Percentiles rank a stretch among this genome's conserved stretches.
Evolutionary conservation across 1,284 basidiomycete genomes (phyloP).

Genomic region (Veloboletus limbatus): DNA sequence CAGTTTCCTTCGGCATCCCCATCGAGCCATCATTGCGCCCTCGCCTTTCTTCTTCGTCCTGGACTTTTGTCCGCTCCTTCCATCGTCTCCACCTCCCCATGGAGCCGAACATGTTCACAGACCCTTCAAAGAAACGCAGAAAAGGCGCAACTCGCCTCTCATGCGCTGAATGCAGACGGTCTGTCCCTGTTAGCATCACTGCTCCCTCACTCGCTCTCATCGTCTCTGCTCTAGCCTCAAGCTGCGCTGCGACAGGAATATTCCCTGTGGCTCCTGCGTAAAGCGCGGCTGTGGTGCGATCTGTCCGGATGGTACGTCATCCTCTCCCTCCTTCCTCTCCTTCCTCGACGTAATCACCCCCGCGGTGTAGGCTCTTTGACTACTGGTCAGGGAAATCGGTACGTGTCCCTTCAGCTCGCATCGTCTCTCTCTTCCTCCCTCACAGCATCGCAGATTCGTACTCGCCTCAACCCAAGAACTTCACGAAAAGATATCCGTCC

Average conservation of each 20-base stretch:
- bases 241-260: conserved; percentile 66
- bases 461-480: conserved; percentile 78
- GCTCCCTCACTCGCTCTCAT: not conserved
- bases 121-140: conserved; percentile 60
- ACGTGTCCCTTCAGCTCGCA: conserved; percentile 14
- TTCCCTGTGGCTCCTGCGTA: conserved; percentile 36
- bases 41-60: conserved; percentile 16
- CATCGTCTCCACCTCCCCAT: conserved; percentile 30
- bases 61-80: conserved; percentile 35
- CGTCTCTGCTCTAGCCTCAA: conserved; percentile 49
- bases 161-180: conserved; percentile 76
- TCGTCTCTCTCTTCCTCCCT: conserved; percentile 1
- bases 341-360: conserved; percentile 21
- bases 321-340: conserved; percentile 2
- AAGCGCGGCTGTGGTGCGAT: conserved; percentile 74
- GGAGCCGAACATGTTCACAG: conserved; percentile 35
- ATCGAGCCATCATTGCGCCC: conserved; percentile 24
- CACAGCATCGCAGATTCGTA: conserved; percentile 54
- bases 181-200: not conserved
- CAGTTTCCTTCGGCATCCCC: conserved; percentile 12
- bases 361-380: conserved; percentile 58
- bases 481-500: conserved; percentile 76
- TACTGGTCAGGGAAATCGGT: conserved; percentile 79
- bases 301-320: conserved; percentile 50
- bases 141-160: conserved; percentile 74